Evolutionary conservation across 2,329 filamentous ascomycete genomes (phyloP).

Genomic region (Xylariaceae sp.): DNA sequence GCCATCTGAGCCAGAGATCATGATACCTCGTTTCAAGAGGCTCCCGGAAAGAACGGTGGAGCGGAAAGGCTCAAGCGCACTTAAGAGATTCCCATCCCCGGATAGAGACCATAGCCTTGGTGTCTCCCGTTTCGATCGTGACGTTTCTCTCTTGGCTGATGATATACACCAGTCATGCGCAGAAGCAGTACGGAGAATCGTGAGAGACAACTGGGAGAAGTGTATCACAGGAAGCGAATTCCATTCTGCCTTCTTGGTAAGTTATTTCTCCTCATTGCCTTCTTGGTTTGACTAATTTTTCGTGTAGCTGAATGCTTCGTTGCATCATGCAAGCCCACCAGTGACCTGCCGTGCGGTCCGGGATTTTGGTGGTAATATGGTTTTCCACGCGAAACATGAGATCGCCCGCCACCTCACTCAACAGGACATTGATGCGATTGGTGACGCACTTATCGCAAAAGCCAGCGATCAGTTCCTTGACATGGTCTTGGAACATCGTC

Average conservation of each 20-base stretch:
- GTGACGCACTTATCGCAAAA: constrained; percentile 41
- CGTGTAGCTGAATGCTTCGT: constrained; percentile 44
- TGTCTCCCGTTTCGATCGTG: constrained; percentile 37
- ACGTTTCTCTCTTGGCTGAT: constrained; percentile 36
- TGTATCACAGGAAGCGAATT: constrained; percentile 48
- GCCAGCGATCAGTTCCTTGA: constrained; percentile 50
- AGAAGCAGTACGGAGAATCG: constrained; percentile 43
- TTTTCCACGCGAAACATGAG: constrained; percentile 38
- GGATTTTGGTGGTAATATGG: constrained; percentile 45
- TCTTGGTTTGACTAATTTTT: constrained; percentile 1
- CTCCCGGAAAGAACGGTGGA: too few relatives aligned
- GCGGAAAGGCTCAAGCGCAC: too few relatives aligned
- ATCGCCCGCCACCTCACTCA: constrained; percentile 39
- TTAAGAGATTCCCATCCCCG: constrained; percentile 11
- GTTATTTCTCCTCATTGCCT: constrained; percentile 24
- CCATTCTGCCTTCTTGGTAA: constrained; percentile 50
- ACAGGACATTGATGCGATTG: constrained; percentile 43
- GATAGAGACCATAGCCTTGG: constrained; percentile 4
- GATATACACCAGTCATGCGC: constrained; percentile 40
- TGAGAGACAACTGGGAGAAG: constrained; percentile 51
- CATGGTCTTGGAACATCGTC: constrained; percentile 46
- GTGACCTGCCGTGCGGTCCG: constrained; percentile 38
- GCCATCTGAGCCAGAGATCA: too few relatives aligned
- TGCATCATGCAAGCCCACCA: constrained; percentile 40
- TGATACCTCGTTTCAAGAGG: too few relatives aligned